Conservation (phyloP, 495 filamentous ascomycete species). For the Aspergillus saccharolyticus region DNA sequence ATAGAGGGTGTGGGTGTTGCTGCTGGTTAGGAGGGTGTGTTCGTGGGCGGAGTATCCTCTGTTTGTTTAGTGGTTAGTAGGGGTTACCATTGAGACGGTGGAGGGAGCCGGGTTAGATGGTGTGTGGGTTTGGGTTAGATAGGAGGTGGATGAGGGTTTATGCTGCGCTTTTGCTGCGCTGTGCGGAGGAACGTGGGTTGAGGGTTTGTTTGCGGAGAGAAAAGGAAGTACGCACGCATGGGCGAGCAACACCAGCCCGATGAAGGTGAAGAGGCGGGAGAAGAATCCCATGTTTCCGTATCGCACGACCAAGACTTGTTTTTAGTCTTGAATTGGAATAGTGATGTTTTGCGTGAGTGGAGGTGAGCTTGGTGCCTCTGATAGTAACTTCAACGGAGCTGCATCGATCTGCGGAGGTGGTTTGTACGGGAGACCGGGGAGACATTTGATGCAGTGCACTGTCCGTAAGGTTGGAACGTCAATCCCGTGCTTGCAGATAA, state of each 20-base stretch:
- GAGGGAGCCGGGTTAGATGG: too few species aligned
- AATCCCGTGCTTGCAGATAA: too few species aligned
- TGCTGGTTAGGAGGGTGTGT: slow-evolving; percentile 65
- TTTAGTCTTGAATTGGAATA: not conserved
- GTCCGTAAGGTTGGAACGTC: too few species aligned
- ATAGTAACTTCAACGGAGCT: not conserved
- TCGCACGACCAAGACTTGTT: too few species aligned
- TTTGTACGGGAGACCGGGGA: not conserved
- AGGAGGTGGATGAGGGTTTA: not conserved
- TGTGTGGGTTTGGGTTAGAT: not conserved
- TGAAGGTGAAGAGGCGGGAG: slow-evolving; percentile 56
- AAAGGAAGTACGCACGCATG: slow-evolving; percentile 58
- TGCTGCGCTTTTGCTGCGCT: not conserved
- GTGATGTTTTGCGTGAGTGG: not conserved
- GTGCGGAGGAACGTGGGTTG: not conserved
- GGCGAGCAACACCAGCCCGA: slow-evolving; percentile 62
- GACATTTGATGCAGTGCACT: not conserved
- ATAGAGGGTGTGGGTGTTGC: slow-evolving; percentile 20
- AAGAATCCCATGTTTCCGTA: slow-evolving; percentile 74
- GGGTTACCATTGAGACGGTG: too few species aligned
- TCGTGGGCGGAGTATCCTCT: slow-evolving; percentile 87
- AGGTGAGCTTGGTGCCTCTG: not conserved
- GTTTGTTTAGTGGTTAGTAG: slow-evolving; percentile 7
- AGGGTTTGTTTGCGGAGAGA: not conserved
- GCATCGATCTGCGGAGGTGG: not conserved